These are phyloP conservation scores for Biscogniauxia marginata DNA, from an alignment of 2,329 filamentous ascomycete genomes.

Conservation along the genomic window DNA sequence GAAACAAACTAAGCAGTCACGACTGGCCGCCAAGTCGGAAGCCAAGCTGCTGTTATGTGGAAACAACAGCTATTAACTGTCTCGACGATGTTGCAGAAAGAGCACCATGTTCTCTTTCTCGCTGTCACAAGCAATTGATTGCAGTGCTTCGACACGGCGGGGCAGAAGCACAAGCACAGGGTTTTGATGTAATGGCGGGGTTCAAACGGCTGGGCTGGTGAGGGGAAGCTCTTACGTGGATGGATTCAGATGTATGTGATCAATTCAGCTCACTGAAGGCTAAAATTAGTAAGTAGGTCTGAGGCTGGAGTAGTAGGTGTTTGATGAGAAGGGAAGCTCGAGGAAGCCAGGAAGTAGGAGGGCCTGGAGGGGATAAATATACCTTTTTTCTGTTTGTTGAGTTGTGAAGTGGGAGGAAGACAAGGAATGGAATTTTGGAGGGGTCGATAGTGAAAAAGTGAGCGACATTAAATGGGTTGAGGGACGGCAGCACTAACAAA, in stretches of 20 bases:
- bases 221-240: constrained; percentile 17
- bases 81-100: constrained; percentile 1
- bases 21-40: background rate
- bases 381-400: background rate
- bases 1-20: background rate
- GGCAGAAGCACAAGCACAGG: constrained; percentile 10
- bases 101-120: background rate
- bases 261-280: too few species aligned
- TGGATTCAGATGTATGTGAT: constrained; percentile 6
- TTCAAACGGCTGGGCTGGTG: constrained; percentile 5
- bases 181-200: constrained; percentile 20
- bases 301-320: background rate
- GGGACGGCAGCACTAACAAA: background rate
- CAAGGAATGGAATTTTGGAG: background rate
- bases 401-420: background rate
- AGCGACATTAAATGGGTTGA: constrained; percentile 2
- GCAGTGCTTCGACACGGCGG: constrained; percentile 7
- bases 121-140: too few species aligned
- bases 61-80: constrained; percentile 1
- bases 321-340: background rate
- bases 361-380: background rate
- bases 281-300: constrained; percentile 1
- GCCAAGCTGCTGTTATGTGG: background rate
- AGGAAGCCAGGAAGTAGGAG: background rate
- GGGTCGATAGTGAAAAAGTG: background rate